Percentiles rank a stretch among this genome's conserved stretches.
phyloP scores from a whole-genome alignment of 768 basidiomycete species.

The Boletus bicolor region DNA sequence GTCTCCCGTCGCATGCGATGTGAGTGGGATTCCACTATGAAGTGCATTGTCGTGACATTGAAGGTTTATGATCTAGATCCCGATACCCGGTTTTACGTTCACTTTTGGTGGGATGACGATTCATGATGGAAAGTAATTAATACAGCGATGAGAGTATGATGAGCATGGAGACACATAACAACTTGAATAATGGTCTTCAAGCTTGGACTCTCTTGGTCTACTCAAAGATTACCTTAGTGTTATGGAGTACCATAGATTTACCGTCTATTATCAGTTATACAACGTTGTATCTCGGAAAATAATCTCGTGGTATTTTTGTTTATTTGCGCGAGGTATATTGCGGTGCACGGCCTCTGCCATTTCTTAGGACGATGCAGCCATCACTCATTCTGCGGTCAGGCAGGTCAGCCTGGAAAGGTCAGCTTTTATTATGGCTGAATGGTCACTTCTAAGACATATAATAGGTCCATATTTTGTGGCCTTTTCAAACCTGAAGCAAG shows the following conservation, averaged over 20 bases:
- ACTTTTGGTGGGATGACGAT: background rate
- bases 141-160: background rate
- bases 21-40: background rate
- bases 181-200: background rate
- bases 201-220: background rate
- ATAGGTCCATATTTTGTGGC: constrained; percentile 92
- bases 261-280: too few species aligned
- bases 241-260: background rate
- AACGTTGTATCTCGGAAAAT: background rate
- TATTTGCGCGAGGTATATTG: background rate
- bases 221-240: background rate
- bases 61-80: background rate
- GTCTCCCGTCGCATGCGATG: background rate
- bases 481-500: constrained; percentile 83
- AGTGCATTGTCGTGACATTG: background rate
- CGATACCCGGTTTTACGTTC: background rate
- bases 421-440: background rate
- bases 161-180: background rate
- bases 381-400: constrained; percentile 58
- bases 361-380: constrained; percentile 49
- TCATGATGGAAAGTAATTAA: background rate
- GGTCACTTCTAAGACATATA: background rate
- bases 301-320: background rate
- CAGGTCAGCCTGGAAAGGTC: constrained; percentile 86
- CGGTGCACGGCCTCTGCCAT: background rate